Percentiles rank a stretch among this genome's conserved stretches.
Conservation (phyloP, 306 rosid species). For the Rosa lucieae region DNA sequence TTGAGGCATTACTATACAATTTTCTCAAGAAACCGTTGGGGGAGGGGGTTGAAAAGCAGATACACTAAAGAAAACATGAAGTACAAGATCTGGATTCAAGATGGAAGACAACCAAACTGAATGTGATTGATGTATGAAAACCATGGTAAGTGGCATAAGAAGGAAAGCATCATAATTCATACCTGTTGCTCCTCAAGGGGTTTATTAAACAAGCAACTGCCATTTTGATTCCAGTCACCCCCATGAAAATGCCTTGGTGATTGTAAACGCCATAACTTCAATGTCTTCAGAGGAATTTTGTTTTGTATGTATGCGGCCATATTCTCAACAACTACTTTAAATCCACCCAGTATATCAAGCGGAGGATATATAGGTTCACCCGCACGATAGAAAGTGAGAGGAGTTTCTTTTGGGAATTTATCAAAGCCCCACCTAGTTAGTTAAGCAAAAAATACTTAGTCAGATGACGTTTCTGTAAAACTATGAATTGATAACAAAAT, state of each 20-base stretch:
- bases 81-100: not conserved
- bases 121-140: not conserved
- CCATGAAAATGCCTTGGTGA: conserved; percentile 90
- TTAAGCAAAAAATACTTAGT: conserved; percentile 27
- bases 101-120: conserved; percentile 3
- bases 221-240: conserved; percentile 94
- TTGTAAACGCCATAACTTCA: conserved; percentile 83
- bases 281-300: conserved; percentile 55
- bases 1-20: conserved; percentile 42
- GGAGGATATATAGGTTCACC: conserved; percentile 69
- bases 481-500: not conserved
- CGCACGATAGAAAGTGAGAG: conserved; percentile 72
- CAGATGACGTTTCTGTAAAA: not conserved
- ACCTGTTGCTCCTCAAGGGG: conserved; percentile 81
- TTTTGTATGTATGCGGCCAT: conserved; percentile 57
- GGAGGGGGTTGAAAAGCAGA: not conserved
- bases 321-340: conserved; percentile 61
- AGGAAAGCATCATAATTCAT: conserved; percentile 26
- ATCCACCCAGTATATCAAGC: conserved; percentile 64
- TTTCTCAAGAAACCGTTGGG: conserved; percentile 12
- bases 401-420: conserved; percentile 78
- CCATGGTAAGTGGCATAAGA: not conserved
- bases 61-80: not conserved
- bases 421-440: conserved; percentile 80
- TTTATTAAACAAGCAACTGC: conserved; percentile 78